phyloP scores from a whole-genome alignment of 257 asterid species.

The Jacaranda mimosifolia region DNA sequence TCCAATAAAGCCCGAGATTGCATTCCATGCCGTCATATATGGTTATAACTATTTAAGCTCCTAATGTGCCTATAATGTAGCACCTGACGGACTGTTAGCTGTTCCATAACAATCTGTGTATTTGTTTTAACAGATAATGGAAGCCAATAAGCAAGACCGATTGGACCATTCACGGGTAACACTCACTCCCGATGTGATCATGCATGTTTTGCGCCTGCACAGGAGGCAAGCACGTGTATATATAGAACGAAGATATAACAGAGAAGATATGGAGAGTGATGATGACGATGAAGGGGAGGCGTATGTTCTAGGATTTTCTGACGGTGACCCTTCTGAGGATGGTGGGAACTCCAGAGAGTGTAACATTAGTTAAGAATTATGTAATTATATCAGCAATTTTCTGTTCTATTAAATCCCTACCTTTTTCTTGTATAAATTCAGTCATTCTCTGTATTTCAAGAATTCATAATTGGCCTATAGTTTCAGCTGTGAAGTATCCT shows the following conservation, averaged over 20 bases:
- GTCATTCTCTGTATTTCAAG: not conserved
- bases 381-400: not conserved
- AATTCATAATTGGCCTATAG: not conserved
- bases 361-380: conserved; percentile 57
- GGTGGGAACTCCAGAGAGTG: conserved; percentile 69
- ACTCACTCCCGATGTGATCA: conserved; percentile 74
- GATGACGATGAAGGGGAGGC: conserved; percentile 41
- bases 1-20: no score
- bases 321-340: conserved; percentile 56
- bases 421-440: not conserved
- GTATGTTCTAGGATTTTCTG: conserved; percentile 57
- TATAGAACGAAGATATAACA: conserved; percentile 51
- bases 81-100: no score
- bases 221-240: conserved; percentile 76
- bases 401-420: not conserved
- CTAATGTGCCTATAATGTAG: no score
- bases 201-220: conserved; percentile 78
- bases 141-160: conserved; percentile 63
- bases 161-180: conserved; percentile 67
- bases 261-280: conserved; percentile 44
- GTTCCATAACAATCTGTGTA: not conserved
- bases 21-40: no score
- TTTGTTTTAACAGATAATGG: conserved; percentile 57
- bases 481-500: conserved; percentile 15
- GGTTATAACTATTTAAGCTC: no score